Base-by-base conservation (phyloP, 768 basidiomycete genomes). In the Naganishia vaughanmartiniae region DNA sequence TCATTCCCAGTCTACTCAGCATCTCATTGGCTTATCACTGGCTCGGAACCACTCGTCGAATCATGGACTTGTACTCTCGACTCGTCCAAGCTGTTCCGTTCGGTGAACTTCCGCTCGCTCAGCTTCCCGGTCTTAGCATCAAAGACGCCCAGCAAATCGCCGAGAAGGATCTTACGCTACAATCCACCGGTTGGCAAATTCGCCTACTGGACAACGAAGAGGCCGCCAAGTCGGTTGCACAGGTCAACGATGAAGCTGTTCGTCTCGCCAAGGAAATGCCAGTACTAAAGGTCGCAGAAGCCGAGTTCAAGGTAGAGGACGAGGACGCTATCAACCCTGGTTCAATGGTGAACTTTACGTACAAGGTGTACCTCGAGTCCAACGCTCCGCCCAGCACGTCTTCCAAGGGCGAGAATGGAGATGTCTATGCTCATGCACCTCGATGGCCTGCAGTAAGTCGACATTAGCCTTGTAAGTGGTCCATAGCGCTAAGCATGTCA, bases 241-340 rank as follows among this genome's bases (percentile, higher is more conserved):
- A 63, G 33, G 42, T 42, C 2, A 63, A 51, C 28, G 53, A 65
- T 24, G 66, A 68, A 45, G 57, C 55, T 54, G 84, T 85, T 79
- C 89, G 88, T 73, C 88, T 83, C 12, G 83, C 90, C 1, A 83
- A 87, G 70, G 85, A 84, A 66, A 92, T 91, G 89, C 89, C 89
- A 1, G 84, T 85, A 55, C 82, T 91, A 26, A 90, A 97, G 65
- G 83, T 98, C 45, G 87, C 91, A 24, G 89, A 90, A 77, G 89
- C 90, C 26, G 82, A 85, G 15, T 97, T 96, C 85, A 90, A 90
- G 84, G 93, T 99, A 65, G 90, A 92, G 71, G 95, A 91, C 66
- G 96, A 99, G 82, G 88, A 88, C 19, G 81, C 89, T 39, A 87
- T 98, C 42, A 90, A 91, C 0, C 93, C 95, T 0, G 89, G 90